Evolutionary conservation across 176 grass and related monocot species (phyloP).

Genomic region (Pontederia crassipes): DNA sequence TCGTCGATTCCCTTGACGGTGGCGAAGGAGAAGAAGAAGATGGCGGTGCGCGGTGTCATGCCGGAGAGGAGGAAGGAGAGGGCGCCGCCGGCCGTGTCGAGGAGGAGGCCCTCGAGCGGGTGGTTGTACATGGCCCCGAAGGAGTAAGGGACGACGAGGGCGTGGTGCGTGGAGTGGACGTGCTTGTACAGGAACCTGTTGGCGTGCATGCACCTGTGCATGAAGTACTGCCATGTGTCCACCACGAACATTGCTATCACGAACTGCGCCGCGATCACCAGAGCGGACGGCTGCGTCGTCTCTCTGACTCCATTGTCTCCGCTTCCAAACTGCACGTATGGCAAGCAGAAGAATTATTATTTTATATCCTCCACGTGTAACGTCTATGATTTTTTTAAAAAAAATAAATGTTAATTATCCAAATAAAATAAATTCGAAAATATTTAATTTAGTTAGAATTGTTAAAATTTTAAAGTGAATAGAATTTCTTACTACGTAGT

Average conservation of each 20-base stretch:
- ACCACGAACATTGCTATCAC: slow-evolving; percentile 46
- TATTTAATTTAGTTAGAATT: too few species aligned
- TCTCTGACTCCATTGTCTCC: too few species aligned
- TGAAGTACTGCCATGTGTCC: slow-evolving; percentile 86
- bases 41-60: not conserved
- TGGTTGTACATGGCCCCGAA: not conserved
- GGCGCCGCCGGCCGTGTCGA: not conserved
- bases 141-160: slow-evolving; percentile 44
- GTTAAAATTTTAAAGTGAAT: too few species aligned
- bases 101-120: not conserved
- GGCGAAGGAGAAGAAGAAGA: slow-evolving; percentile 2
- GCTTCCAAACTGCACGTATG: too few species aligned
- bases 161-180: slow-evolving; percentile 63
- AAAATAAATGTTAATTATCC: too few species aligned
- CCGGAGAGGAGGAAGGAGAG: not conserved
- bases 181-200: slow-evolving; percentile 83
- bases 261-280: not conserved
- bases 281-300: too few species aligned
- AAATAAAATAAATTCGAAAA: too few species aligned
- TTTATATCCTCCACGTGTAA: too few species aligned
- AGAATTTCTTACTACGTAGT: too few species aligned
- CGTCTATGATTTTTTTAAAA: too few species aligned
- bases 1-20: not conserved
- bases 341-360: too few species aligned
- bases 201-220: slow-evolving; percentile 83